Evolutionary conservation across 2,329 filamentous ascomycete genomes (phyloP).

Genomic region (Piedraia hortae): DNA sequence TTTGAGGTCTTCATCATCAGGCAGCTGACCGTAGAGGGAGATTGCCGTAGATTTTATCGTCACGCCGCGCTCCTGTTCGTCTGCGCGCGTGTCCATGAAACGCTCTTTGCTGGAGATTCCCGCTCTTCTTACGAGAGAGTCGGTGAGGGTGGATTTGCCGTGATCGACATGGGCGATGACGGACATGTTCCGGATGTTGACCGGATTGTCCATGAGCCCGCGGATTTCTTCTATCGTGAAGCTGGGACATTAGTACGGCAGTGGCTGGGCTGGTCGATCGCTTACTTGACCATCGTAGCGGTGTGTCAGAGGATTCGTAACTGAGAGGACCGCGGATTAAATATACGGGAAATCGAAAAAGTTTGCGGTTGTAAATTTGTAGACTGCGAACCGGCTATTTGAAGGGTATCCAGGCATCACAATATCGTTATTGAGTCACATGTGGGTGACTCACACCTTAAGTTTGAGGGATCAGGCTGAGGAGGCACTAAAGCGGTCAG

Average conservation of each 20-base stretch:
- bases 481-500: too few relatives aligned
- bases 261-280: slow-evolving; percentile 12
- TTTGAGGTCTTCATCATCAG: slow-evolving; percentile 66
- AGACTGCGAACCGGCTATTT: too few relatives aligned
- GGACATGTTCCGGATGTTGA: slow-evolving; percentile 80
- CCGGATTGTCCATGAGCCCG: slow-evolving; percentile 49
- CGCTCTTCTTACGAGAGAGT: slow-evolving; percentile 94
- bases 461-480: too few relatives aligned
- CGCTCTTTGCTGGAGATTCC: slow-evolving; percentile 91
- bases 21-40: slow-evolving; percentile 75
- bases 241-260: slow-evolving; percentile 23
- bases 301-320: too few relatives aligned
- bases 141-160: slow-evolving; percentile 98
- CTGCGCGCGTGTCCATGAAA: slow-evolving; percentile 87
- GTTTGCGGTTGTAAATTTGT: too few relatives aligned
- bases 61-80: slow-evolving; percentile 99
- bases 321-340: too few relatives aligned
- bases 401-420: too few relatives aligned
- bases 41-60: slow-evolving; percentile 99
- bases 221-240: slow-evolving; percentile 85
- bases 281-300: slow-evolving; percentile 99
- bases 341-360: too few relatives aligned
- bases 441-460: too few relatives aligned
- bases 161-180: slow-evolving; percentile 99
- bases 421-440: too few relatives aligned